Evolutionary conservation across 441 rosid species (phyloP).

Genomic region (Gossypium gossypioides): DNA sequence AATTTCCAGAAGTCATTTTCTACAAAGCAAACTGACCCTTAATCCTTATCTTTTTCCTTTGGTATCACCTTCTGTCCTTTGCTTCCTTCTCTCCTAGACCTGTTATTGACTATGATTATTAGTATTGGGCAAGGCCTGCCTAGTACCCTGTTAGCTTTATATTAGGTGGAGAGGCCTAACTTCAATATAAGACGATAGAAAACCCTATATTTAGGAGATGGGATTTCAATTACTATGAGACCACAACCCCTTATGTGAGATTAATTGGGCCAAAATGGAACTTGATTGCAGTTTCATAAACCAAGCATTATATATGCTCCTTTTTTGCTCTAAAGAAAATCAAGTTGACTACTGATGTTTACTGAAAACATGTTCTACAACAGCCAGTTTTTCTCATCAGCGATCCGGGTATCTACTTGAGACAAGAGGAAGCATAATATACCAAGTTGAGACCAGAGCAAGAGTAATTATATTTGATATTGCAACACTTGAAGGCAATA

Average conservation of each 20-base stretch:
- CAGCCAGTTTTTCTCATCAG: slow-evolving; percentile 43
- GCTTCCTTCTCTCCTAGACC: neutral
- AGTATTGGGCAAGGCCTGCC: neutral
- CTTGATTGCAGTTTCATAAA: neutral
- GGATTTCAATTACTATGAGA: neutral
- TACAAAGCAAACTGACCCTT: neutral
- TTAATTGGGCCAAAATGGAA: neutral
- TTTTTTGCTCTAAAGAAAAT: neutral
- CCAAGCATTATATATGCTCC: neutral
- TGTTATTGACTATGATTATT: neutral
- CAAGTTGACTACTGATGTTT: slow-evolving; percentile 1
- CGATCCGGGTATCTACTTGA: slow-evolving; percentile 49
- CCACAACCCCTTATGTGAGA: neutral
- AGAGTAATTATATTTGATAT: slow-evolving; percentile 58
- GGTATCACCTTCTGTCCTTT: neutral
- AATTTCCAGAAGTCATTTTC: neutral
- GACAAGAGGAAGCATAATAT: slow-evolving; percentile 62
- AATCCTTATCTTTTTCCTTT: neutral
- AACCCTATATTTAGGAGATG: neutral
- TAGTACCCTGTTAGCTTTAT: neutral
- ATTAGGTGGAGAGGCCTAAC: neutral
- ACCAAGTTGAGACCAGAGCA: slow-evolving; percentile 59
- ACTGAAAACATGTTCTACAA: slow-evolving; percentile 28
- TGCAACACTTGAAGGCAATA: slow-evolving; percentile 47
- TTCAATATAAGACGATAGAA: neutral